phyloP scores from a whole-genome alignment of 2,329 filamentous ascomycete species.

The Xylaria sp. region DNA sequence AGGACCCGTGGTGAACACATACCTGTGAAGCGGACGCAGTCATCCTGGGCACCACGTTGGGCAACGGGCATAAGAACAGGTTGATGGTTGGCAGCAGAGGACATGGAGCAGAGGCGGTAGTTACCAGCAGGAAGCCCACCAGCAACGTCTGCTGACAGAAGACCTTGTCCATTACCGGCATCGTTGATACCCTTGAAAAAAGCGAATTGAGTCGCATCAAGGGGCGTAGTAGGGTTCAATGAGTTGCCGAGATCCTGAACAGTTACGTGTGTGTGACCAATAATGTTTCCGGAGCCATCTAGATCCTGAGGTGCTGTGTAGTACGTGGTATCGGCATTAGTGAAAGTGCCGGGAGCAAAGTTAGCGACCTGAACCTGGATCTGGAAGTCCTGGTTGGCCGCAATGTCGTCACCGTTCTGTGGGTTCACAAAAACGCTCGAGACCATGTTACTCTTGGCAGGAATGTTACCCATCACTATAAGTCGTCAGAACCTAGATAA shows the following conservation, averaged over 20 bases:
- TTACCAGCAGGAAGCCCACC: constrained; percentile 70
- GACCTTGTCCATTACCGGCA: constrained; percentile 65
- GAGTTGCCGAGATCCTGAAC: constrained; percentile 65
- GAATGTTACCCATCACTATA: constrained; percentile 70
- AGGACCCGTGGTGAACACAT: constrained; percentile 17
- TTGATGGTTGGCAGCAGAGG: constrained; percentile 72
- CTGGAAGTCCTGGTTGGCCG: constrained; percentile 61
- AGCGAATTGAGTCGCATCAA: constrained; percentile 64
- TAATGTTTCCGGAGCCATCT: constrained; percentile 59
- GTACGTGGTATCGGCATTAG: constrained; percentile 69
- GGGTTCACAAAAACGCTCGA: constrained; percentile 66
- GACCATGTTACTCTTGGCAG: constrained; percentile 65
- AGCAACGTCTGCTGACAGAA: constrained; percentile 63
- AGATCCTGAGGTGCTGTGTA: constrained; percentile 69
- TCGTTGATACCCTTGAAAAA: constrained; percentile 78
- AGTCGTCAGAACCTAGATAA: constrained; percentile 35
- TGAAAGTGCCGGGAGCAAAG: constrained; percentile 68
- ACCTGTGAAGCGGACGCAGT: constrained; percentile 71
- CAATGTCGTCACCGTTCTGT: constrained; percentile 61
- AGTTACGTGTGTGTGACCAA: constrained; percentile 70
- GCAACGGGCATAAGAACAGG: constrained; percentile 74
- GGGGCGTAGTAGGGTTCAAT: constrained; percentile 62
- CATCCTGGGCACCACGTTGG: constrained; percentile 74
- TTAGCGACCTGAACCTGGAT: constrained; percentile 64
- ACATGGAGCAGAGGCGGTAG: constrained; percentile 75